Conservation (phyloP, 2,329 filamentous ascomycete species). For the Colletotrichum sp. region DNA sequence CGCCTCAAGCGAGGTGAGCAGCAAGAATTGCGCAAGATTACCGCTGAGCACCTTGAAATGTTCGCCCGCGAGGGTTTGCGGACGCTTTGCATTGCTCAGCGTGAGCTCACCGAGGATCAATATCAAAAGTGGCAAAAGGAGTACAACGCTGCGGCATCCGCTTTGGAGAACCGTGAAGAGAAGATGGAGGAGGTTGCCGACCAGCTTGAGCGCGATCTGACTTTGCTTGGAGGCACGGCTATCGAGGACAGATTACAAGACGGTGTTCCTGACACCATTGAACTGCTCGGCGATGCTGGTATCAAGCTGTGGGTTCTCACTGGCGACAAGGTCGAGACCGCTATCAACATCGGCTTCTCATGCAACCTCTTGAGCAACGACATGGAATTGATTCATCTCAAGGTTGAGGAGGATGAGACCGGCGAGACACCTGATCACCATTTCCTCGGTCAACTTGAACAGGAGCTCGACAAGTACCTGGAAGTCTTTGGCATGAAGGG, state of each 20-base stretch:
- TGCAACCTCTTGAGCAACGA: conserved; percentile 97
- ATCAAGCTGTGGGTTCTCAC: conserved; percentile 99
- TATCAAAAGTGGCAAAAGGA: conserved; percentile 85
- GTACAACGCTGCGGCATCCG: conserved; percentile 84
- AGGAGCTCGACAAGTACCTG: conserved; percentile 77
- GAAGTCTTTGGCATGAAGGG: conserved; percentile 79
- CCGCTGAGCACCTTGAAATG: conserved; percentile 94
- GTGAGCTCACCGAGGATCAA: conserved; percentile 79
- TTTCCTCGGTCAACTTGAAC: conserved; percentile 64
- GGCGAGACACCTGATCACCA: conserved; percentile 50
- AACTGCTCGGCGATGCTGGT: conserved; percentile 86
- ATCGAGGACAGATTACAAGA: conserved; percentile 98
- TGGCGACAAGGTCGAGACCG: conserved; percentile 98
- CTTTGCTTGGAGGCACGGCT: conserved; percentile 88
- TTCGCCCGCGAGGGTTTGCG: conserved; percentile 95
- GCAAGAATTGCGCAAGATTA: conserved; percentile 78
- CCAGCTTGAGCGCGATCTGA: conserved; percentile 87
- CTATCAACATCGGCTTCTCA: conserved; percentile 99
- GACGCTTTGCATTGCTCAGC: conserved; percentile 91
- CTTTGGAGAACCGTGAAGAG: conserved; percentile 86
- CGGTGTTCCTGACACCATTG: conserved; percentile 94
- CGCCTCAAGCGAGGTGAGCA: conserved; percentile 87
- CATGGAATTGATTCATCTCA: conserved; percentile 94
- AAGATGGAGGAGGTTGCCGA: conserved; percentile 91
- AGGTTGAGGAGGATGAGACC: conserved; percentile 76